Conservation (phyloP, 306 rosid species). For the Comarum palustre region DNA sequence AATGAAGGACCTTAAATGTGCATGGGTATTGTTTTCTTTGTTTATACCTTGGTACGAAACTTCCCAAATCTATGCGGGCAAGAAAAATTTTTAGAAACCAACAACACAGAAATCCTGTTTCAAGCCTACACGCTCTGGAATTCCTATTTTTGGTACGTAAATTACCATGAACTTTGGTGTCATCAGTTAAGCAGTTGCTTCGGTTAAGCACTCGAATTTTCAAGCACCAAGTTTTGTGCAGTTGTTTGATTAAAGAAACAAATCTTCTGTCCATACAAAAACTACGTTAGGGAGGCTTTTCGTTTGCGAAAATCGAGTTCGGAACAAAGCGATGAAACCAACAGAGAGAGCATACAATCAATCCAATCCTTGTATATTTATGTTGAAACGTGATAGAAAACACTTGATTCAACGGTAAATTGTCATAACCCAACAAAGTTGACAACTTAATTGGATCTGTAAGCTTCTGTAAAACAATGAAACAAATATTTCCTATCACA, state of each 20-base stretch:
- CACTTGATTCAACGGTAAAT: slow-evolving; percentile 12
- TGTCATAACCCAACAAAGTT: neutral
- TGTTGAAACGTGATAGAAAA: slow-evolving; percentile 3
- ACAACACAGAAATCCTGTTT: neutral
- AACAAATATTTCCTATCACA: slow-evolving; percentile 25
- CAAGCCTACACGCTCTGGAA: neutral
- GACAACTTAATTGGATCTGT: neutral
- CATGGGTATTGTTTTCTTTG: neutral
- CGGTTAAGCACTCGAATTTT: neutral
- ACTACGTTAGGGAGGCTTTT: neutral
- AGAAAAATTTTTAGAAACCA: neutral
- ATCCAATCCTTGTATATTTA: slow-evolving; percentile 9
- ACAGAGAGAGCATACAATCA: neutral
- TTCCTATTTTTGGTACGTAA: neutral
- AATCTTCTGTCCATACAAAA: no score
- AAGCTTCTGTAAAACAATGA: slow-evolving; percentile 6
- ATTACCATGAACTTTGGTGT: neutral
- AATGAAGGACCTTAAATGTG: neutral
- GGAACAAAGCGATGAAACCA: neutral
- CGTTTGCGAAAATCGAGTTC: neutral
- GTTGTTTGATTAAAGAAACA: neutral
- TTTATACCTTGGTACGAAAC: neutral
- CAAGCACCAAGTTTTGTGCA: neutral
- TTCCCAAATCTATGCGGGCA: neutral
- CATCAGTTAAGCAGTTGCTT: neutral